Base-by-base conservation (phyloP, 2,329 filamentous ascomycete genomes). In the Penicillium olsonii region DNA sequence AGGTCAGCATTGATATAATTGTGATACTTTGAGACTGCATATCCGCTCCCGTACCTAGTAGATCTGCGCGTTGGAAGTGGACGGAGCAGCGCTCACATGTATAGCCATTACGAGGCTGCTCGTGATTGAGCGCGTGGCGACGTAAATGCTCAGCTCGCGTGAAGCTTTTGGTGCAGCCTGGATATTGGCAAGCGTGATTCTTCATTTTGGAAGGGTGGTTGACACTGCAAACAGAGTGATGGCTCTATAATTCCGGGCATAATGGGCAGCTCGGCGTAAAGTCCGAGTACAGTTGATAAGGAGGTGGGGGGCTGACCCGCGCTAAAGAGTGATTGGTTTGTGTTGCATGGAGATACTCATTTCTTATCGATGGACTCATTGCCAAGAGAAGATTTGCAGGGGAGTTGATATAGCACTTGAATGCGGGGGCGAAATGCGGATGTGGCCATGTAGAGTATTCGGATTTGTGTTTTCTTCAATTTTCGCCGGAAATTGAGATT, bases 31-130 rank as follows among this genome's bases (percentile, higher is more conserved):
- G 7, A 29, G 5, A 29, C 4, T 29, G 26, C 11, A 11, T 26
- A 12, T 29, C 26, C 10, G 8, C 6, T 12, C 22, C 48, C 74
- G 67, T 69, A 80, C 81, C 78, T 48, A 84, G 66, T 35, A 85
- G 67, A 64, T 85, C 83, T 20, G 77, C 79, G 37, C 83, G 75
- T 59, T 82, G 81, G 65, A 85, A 85, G 60, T 84, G 80, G 22
- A 81, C 80, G 48, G 77, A 76, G 54, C 84, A 87, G 58, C 83
- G 70, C 42, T 76, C 67, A 59, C 83, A 86, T 3, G 81, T 83
- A 52, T 62, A 62, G 3, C 61, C 62, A 31, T 76, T 76, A 37
- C 79, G 77, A 0, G 76, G 75, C 24, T 73, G 69, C n/a, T 72
- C 70, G 58, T 84, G 82, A 57, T 84, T 84, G 43, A 83, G 68